Percentiles rank a stretch among this genome's conserved stretches.
Evolutionary conservation across 1,284 basidiomycete genomes (phyloP).

Genomic region (Apiotrichum porosum): DNA sequence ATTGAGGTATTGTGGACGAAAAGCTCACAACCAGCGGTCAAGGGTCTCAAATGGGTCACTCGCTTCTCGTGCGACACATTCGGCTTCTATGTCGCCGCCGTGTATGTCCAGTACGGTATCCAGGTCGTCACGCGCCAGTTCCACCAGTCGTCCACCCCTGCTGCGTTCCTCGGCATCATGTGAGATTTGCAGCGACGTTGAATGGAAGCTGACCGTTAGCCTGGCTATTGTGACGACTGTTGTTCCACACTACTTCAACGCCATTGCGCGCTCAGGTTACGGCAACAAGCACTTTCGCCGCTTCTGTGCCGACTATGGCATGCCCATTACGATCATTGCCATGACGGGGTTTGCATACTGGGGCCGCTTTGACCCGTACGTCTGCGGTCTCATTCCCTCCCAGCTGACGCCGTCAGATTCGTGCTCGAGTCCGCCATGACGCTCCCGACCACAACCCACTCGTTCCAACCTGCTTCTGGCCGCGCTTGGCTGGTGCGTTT

Average conservation of each 20-base stretch:
- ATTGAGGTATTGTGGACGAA: slow-evolving; percentile 27
- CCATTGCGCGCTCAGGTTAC: slow-evolving; percentile 59
- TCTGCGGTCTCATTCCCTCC: neutral
- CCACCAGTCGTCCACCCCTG: slow-evolving; percentile 51
- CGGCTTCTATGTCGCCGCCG: slow-evolving; percentile 63
- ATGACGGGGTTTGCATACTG: slow-evolving; percentile 74
- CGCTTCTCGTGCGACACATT: slow-evolving; percentile 89
- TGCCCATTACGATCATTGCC: slow-evolving; percentile 76
- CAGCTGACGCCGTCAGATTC: slow-evolving; percentile 29
- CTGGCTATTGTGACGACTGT: slow-evolving; percentile 72
- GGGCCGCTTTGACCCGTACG: slow-evolving; percentile 62
- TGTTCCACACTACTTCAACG: slow-evolving; percentile 66
- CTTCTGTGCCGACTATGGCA: slow-evolving; percentile 79
- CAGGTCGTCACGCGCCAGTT: slow-evolving; percentile 76
- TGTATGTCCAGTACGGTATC: slow-evolving; percentile 79
- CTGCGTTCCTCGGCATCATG: slow-evolving; percentile 63
- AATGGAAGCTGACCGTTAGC: slow-evolving; percentile 44
- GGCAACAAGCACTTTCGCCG: slow-evolving; percentile 68
- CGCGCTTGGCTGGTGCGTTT: slow-evolving; percentile 83
- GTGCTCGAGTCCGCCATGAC: slow-evolving; percentile 58
- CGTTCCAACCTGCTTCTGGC: slow-evolving; percentile 69
- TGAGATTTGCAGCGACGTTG: slow-evolving; percentile 16
- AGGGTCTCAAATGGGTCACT: slow-evolving; percentile 79
- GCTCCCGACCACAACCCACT: slow-evolving; percentile 59
- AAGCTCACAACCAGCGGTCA: slow-evolving; percentile 63